These are phyloP conservation scores for Mesembryanthemum crystallinum DNA, from an alignment of 148 eudicot genomes.

Conservation along the genomic window DNA sequence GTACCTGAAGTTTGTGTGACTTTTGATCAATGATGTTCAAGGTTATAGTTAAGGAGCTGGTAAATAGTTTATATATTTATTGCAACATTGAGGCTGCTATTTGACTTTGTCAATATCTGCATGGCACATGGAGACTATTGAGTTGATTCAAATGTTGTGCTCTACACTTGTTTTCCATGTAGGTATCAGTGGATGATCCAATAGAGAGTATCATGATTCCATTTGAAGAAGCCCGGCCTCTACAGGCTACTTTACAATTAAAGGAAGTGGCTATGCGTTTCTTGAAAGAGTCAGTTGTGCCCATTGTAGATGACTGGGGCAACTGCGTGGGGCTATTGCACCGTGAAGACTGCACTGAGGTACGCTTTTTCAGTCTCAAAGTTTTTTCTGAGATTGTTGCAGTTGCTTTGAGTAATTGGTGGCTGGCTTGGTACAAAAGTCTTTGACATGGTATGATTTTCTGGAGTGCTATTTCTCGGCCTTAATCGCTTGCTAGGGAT, in stretches of 20 bases:
- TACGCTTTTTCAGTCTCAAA: conserved; percentile 22
- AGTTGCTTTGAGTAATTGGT: not conserved
- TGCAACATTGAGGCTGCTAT: not conserved
- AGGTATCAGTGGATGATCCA: conserved; percentile 55
- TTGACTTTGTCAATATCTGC: not conserved
- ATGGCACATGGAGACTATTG: not conserved
- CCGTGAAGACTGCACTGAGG: conserved; percentile 62
- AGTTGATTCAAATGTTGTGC: not conserved
- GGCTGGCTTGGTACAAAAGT: not conserved
- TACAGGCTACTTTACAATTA: conserved; percentile 41
- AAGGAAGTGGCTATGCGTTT: conserved; percentile 51
- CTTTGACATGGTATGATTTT: not conserved
- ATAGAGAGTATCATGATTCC: conserved; percentile 62
- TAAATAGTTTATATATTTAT: not conserved
- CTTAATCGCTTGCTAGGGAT: too few species aligned
- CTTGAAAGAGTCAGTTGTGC: conserved; percentile 47
- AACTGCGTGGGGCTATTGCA: conserved; percentile 63
- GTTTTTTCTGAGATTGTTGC: not conserved
- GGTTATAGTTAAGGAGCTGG: not conserved
- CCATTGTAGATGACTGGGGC: conserved; percentile 66
- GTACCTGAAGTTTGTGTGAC: not conserved
- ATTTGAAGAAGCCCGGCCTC: conserved; percentile 52
- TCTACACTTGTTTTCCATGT: not conserved
- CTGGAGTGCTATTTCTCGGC: too few species aligned
- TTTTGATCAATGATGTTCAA: not conserved